Conservation (phyloP, 2,329 filamentous ascomycete species). For the Hymenoscyphus fructigenus region DNA sequence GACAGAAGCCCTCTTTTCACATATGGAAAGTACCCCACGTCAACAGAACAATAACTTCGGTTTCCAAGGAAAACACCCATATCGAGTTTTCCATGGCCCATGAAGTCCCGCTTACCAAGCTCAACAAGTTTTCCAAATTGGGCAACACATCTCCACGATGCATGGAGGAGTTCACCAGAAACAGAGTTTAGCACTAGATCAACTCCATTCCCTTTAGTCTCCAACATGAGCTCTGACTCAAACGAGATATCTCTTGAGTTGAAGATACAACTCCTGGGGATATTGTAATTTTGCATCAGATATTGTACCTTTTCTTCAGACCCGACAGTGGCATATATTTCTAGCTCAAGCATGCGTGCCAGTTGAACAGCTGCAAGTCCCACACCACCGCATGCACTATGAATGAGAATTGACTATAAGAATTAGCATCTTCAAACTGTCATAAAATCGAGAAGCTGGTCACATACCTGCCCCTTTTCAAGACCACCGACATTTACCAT, state of each 20-base stretch:
- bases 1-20: background rate
- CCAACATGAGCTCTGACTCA: slow-evolving; percentile 17
- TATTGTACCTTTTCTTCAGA: slow-evolving; percentile 15
- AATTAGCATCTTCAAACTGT: background rate
- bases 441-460: background rate
- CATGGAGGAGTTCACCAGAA: slow-evolving; percentile 23
- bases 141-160: slow-evolving; percentile 37
- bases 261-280: slow-evolving; percentile 11
- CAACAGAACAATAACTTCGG: slow-evolving; percentile 25
- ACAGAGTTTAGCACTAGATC: slow-evolving; percentile 34
- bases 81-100: slow-evolving; percentile 30
- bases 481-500: slow-evolving; percentile 12
- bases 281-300: slow-evolving; percentile 4
- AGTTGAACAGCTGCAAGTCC: slow-evolving; percentile 37
- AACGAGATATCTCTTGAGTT: slow-evolving; percentile 21
- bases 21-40: slow-evolving; percentile 19
- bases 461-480: slow-evolving; percentile 9
- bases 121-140: slow-evolving; percentile 41
- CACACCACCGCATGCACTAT: slow-evolving; percentile 34
- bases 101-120: slow-evolving; percentile 41
- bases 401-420: slow-evolving; percentile 32
- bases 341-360: slow-evolving; percentile 28
- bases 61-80: slow-evolving; percentile 34
- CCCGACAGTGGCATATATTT: slow-evolving; percentile 31
- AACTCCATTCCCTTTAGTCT: slow-evolving; percentile 27